A percentile compares a stretch with the other conserved stretches of the same genome.
These are phyloP conservation scores for Saturnispora besseyi DNA, from an alignment of 805 yeast species.

Conservation along the genomic window DNA sequence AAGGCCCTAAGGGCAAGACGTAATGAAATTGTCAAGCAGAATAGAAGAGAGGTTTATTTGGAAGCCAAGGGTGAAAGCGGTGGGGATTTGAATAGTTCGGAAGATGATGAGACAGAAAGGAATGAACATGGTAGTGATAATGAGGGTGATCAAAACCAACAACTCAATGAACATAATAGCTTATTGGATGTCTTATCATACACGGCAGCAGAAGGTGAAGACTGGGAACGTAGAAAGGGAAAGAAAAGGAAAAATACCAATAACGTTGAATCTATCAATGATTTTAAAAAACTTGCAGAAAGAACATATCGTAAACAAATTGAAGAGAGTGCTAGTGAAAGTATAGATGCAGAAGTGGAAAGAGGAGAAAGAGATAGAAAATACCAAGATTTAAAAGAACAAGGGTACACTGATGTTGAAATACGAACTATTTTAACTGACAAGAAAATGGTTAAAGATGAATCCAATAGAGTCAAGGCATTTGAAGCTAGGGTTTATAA, in stretches of 20 bases:
- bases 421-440: conserved; percentile 29
- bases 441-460: conserved; percentile 22
- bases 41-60: conserved; percentile 10
- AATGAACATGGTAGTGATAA: background rate
- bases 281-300: conserved; percentile 49
- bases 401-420: conserved; percentile 21
- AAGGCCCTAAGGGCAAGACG: conserved; percentile 6
- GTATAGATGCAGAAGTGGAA: conserved; percentile 21
- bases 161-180: conserved; percentile 31
- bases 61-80: conserved; percentile 9
- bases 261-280: conserved; percentile 27
- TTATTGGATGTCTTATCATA: conserved; percentile 36
- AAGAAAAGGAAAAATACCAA: conserved; percentile 26
- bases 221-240: conserved; percentile 32
- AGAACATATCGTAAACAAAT: conserved; percentile 50
- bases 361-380: conserved; percentile 28
- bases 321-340: conserved; percentile 16
- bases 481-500: conserved; percentile 30
- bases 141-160: background rate
- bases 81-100: background rate
- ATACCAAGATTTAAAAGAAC: conserved; percentile 14
- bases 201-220: conserved; percentile 55
- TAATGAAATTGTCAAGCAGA: conserved; percentile 5
- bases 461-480: conserved; percentile 29
- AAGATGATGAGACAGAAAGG: background rate